Percentiles rank a stretch among this genome's conserved stretches.
Conservation (phyloP, 2,329 filamentous ascomycete genomes). For the Sarocladium oryzae region DNA sequence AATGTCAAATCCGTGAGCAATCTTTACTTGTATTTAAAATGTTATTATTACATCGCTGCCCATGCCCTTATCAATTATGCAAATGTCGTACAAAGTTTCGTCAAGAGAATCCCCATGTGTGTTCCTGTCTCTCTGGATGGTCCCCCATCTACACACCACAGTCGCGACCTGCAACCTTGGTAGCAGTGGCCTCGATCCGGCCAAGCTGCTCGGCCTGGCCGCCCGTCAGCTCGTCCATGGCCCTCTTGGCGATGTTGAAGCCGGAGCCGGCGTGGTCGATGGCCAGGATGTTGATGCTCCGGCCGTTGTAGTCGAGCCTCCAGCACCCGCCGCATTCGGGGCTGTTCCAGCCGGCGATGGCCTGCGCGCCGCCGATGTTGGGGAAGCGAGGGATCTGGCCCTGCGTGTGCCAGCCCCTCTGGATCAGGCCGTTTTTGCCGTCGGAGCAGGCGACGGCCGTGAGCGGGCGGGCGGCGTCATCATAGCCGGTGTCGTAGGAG, state of each 20-base stretch:
- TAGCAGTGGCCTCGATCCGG: no score
- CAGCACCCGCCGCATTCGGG: slow-evolving; percentile 54
- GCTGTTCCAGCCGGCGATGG: slow-evolving; percentile 51
- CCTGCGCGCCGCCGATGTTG: slow-evolving; percentile 47
- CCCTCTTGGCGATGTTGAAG: slow-evolving; percentile 51
- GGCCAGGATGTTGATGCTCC: slow-evolving; percentile 47
- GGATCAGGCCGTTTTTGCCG: slow-evolving; percentile 59
- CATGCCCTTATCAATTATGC: no score
- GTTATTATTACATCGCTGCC: no score
- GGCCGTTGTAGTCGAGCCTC: slow-evolving; percentile 43
- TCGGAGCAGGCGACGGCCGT: slow-evolving; percentile 59
- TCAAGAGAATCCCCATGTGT: no score
- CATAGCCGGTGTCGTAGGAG: slow-evolving; percentile 68
- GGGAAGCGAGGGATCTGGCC: slow-evolving; percentile 44
- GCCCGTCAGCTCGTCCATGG: slow-evolving; percentile 50
- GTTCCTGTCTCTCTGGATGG: no score
- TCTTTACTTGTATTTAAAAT: no score
- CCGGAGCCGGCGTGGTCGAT: slow-evolving; percentile 44
- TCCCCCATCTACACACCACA: no score
- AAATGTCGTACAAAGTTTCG: no score
- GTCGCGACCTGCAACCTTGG: no score
- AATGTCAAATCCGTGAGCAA: no score
- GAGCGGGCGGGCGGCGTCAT: slow-evolving; percentile 46
- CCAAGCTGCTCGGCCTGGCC: slow-evolving; percentile 43
- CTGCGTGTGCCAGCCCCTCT: slow-evolving; percentile 51